Base-by-base conservation (phyloP, 139 green algal genomes). In the Bryopsis sp. region DNA sequence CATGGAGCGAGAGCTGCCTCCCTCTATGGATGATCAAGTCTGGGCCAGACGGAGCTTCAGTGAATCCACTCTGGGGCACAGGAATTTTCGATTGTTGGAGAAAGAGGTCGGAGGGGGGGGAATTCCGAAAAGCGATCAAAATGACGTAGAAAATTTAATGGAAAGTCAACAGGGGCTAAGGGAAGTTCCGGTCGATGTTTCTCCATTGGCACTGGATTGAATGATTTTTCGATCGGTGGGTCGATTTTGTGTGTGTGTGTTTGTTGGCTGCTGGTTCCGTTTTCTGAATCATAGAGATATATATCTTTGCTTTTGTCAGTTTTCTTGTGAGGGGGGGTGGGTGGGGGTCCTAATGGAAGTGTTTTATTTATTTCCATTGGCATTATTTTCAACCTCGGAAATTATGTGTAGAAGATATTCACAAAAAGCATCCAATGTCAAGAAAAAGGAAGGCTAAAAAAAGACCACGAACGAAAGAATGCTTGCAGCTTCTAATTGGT, bases 281-380 rank as follows among this genome's bases (percentile, higher is more conserved):
- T n/a, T n/a, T n/a, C n/a, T n/a, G n/a, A n/a, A n/a, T n/a, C n/a
- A n/a, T n/a, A n/a, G n/a, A n/a, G n/a, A n/a, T n/a, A n/a, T n/a
- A n/a, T n/a, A n/a, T n/a, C 43, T 50, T 50, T 50, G 43, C 11
- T 11, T 50, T 50, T 50, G 43, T 50, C 43, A 50, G 11, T 50
- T 50, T 50, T 50, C 11, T 50, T 15, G 11, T 50, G 43, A 50
- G 43, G 11, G 15, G 43, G 15, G 11, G 11, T 11, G 11, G 11
- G 43, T 11, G 11, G 43, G 15, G 43, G 11, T 50, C 11, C 11
- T 50, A 11, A 50, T 50, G 11, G 11, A 11, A 50, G 11, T 50
- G 43, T 26, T 11, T 50, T 50, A 26, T 50, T 50, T 11, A 50
- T 50, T 50, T 15, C 11, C 11, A 15, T 15, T 26, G 43, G 11